Conservation (phyloP, 257 asterid species). For the Handroanthus guayacan region DNA sequence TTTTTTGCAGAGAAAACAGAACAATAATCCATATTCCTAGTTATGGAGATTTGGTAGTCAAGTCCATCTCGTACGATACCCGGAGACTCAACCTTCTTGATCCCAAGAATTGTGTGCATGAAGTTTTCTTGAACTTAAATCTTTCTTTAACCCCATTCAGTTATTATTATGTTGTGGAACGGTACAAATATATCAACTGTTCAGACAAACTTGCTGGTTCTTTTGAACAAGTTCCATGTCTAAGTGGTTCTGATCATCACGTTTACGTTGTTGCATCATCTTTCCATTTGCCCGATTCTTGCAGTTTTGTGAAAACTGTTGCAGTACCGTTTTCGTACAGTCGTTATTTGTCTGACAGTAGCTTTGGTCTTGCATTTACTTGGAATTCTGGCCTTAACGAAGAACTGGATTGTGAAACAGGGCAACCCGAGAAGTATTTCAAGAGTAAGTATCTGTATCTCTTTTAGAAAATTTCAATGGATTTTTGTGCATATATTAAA, state of each 20-base stretch:
- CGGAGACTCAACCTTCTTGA: constrained; percentile 44
- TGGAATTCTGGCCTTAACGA: constrained; percentile 38
- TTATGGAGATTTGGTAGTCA: constrained; percentile 50
- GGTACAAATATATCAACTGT: constrained; percentile 57
- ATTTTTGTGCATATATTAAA: background rate
- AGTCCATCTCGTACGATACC: constrained; percentile 45
- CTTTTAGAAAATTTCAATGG: background rate
- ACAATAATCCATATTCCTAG: constrained; percentile 44
- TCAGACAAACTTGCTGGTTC: constrained; percentile 34
- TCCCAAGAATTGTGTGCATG: constrained; percentile 54
- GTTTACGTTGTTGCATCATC: constrained; percentile 51
- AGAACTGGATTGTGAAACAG: background rate
- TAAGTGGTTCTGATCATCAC: constrained; percentile 42
- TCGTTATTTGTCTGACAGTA: constrained; percentile 52
- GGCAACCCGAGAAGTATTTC: background rate
- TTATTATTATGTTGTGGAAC: constrained; percentile 44
- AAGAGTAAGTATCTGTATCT: constrained; percentile 14
- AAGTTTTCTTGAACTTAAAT: constrained; percentile 59
- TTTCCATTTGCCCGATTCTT: constrained; percentile 39
- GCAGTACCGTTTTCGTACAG: constrained; percentile 57
- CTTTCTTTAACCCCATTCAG: constrained; percentile 53
- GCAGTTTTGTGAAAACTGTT: constrained; percentile 40
- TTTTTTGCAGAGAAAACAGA: constrained; percentile 42
- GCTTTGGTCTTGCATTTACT: constrained; percentile 55
- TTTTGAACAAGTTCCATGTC: constrained; percentile 50